phyloP scores from a whole-genome alignment of 306 rosid genomes.

The Rosa lucieae region DNA sequence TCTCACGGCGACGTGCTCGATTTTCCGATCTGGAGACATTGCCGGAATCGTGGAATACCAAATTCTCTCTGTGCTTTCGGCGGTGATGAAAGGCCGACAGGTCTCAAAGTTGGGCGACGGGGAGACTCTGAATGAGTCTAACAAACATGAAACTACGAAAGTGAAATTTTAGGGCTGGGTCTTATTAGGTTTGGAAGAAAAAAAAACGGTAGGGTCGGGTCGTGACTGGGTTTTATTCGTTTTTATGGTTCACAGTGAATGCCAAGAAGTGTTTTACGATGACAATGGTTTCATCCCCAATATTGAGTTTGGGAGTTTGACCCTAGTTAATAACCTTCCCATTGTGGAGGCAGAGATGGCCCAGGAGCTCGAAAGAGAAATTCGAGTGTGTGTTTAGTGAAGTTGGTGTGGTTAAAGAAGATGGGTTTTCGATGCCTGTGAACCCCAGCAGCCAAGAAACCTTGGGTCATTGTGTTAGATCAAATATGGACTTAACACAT shows the following conservation, averaged over 20 bases:
- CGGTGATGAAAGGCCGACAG: too few species aligned
- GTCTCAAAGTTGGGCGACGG: too few species aligned
- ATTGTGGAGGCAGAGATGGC: slow-evolving; percentile 10
- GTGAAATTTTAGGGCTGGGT: too few species aligned
- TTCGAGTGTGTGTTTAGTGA: slow-evolving; percentile 16
- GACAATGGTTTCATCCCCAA: slow-evolving; percentile 20
- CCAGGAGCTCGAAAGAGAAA: slow-evolving; percentile 21
- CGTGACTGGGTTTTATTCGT: too few species aligned
- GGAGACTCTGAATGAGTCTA: too few species aligned
- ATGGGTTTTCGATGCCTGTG: slow-evolving; percentile 30
- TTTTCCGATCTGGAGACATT: neutral
- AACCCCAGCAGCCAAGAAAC: slow-evolving; percentile 17
- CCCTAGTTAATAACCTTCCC: slow-evolving; percentile 18
- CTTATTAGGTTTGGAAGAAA: too few species aligned
- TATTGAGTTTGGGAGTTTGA: slow-evolving; percentile 11
- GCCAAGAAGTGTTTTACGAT: slow-evolving; percentile 21
- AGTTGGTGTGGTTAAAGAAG: slow-evolving; percentile 15
- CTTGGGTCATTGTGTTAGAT: slow-evolving; percentile 24
- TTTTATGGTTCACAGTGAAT: neutral
- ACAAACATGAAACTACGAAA: too few species aligned
- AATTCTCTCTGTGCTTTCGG: too few species aligned
- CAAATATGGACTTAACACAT: too few species aligned
- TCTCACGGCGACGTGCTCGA: neutral
- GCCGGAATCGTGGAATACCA: too few species aligned
- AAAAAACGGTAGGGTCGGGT: too few species aligned